Conservation (phyloP, 768 basidiomycete species). For the Pluteus cervinus region DNA sequence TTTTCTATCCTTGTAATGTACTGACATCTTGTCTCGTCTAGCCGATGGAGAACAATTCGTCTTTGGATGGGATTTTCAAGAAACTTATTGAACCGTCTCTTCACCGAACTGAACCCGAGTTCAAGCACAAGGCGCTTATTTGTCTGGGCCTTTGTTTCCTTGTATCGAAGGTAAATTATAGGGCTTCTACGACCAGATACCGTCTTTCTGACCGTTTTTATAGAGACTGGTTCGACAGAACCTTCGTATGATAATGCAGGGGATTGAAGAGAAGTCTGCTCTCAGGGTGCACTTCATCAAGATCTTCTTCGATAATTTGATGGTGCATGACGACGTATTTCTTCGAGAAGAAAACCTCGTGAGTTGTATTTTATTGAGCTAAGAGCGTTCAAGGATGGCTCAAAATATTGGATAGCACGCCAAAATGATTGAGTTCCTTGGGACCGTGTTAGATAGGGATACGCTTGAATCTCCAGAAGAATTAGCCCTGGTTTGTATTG, state of each 20-base stretch:
- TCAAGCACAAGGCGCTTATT: slow-evolving; percentile 77
- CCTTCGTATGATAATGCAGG: slow-evolving; percentile 58
- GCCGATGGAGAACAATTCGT: slow-evolving; percentile 74
- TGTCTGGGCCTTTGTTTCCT: slow-evolving; percentile 81
- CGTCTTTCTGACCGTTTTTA: not conserved
- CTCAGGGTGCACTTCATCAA: slow-evolving; percentile 77
- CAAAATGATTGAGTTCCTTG: slow-evolving; percentile 43
- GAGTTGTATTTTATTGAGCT: too few species aligned
- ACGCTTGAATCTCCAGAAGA: slow-evolving; percentile 63
- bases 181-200: not conserved
- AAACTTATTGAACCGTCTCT: slow-evolving; percentile 92
- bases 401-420: too few species aligned
- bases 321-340: slow-evolving; percentile 84
- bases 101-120: slow-evolving; percentile 74
- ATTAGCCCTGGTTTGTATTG: slow-evolving; percentile 74
- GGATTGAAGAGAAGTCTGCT: too few species aligned
- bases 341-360: slow-evolving; percentile 45
- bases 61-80: slow-evolving; percentile 71
- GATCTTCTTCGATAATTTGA: slow-evolving; percentile 83
- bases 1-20: not conserved
- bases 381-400: too few species aligned
- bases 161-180: slow-evolving; percentile 57
- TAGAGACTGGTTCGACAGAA: slow-evolving; percentile 25
- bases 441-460: too few species aligned
- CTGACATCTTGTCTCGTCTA: slow-evolving; percentile 29